Percentiles rank a stretch among this genome's conserved stretches.
phyloP scores from a whole-genome alignment of 2,329 filamentous ascomycete species.

The Trichophyton rubrum region DNA sequence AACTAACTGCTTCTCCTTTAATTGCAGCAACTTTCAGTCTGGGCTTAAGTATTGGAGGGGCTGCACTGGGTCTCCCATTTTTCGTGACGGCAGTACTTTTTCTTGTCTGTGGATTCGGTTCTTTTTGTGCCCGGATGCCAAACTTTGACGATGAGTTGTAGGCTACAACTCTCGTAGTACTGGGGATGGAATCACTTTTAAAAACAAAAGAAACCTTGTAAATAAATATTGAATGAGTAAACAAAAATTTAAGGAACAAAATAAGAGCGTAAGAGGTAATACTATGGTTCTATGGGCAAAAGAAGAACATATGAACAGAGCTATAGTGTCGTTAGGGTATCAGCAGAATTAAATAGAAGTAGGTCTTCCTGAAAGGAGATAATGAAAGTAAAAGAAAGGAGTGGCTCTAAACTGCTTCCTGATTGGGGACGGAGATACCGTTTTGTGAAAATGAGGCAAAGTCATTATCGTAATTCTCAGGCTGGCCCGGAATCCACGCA shows the following conservation, averaged over 20 bases:
- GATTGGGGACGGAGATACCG: not conserved
- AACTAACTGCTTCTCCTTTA: not conserved
- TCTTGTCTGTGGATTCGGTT: not conserved
- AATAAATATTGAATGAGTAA: not conserved
- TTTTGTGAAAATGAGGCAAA: not conserved
- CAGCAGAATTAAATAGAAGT: not conserved
- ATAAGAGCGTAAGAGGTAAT: not conserved
- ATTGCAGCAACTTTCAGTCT: not conserved
- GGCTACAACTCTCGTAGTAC: not conserved
- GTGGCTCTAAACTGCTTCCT: not conserved
- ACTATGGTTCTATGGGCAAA: not conserved
- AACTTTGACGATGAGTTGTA: not conserved
- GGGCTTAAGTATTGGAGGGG: slow-evolving; percentile 1
- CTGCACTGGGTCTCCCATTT: not conserved
- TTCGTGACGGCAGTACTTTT: not conserved
- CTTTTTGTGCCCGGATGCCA: slow-evolving; percentile 1
- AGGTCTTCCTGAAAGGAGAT: not conserved
- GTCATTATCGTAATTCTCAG: not conserved
- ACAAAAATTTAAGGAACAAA: not conserved
- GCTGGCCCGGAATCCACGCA: slow-evolving; percentile 31
- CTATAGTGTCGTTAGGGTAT: not conserved
- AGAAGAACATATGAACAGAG: not conserved
- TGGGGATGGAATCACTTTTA: not conserved
- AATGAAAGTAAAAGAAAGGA: not conserved
- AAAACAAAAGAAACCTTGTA: not conserved